Evolutionary conservation across 2,329 filamentous ascomycete species (phyloP).

Genomic region (Paecilomyces fulvus): DNA sequence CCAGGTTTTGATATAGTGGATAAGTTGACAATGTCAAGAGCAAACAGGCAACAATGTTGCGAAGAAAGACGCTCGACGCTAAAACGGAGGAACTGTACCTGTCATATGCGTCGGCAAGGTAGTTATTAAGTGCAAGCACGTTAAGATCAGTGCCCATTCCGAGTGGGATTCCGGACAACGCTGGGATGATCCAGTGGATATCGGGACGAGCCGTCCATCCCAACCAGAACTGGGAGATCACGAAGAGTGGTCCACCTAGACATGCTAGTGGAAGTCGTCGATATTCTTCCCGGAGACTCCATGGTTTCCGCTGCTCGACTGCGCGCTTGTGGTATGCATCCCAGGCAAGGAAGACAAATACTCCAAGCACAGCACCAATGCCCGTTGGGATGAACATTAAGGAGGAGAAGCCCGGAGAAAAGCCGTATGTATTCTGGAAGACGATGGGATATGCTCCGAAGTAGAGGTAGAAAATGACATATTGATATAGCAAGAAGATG

Average conservation of each 20-base stretch:
- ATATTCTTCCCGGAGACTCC: slow-evolving; percentile 50
- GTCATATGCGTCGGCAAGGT: slow-evolving; percentile 60
- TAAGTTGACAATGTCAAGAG: slow-evolving; percentile 43
- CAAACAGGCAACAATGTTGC: slow-evolving; percentile 46
- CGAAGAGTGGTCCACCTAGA: slow-evolving; percentile 49
- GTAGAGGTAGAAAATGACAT: slow-evolving; percentile 59
- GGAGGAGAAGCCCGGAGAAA: slow-evolving; percentile 14
- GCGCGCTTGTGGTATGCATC: slow-evolving; percentile 49
- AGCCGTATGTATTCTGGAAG: slow-evolving; percentile 39
- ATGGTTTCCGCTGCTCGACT: slow-evolving; percentile 33
- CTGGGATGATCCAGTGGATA: slow-evolving; percentile 48
- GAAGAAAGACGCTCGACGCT: slow-evolving; percentile 42
- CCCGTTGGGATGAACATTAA: slow-evolving; percentile 37
- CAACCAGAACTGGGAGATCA: slow-evolving; percentile 42
- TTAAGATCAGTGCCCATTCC: slow-evolving; percentile 55
- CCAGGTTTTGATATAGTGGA: slow-evolving; percentile 29
- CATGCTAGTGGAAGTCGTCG: slow-evolving; percentile 55
- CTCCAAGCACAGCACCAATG: slow-evolving; percentile 49
- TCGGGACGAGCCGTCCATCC: slow-evolving; percentile 47
- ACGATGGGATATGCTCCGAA: slow-evolving; percentile 64
- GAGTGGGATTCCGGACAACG: slow-evolving; percentile 54
- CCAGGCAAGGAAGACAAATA: slow-evolving; percentile 55
- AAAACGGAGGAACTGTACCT: slow-evolving; percentile 53
- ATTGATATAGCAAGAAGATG: slow-evolving; percentile 59
- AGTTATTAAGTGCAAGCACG: slow-evolving; percentile 57